Base-by-base conservation (phyloP, 2,329 filamentous ascomycete species). In the Trichoderma koningiopsis region DNA sequence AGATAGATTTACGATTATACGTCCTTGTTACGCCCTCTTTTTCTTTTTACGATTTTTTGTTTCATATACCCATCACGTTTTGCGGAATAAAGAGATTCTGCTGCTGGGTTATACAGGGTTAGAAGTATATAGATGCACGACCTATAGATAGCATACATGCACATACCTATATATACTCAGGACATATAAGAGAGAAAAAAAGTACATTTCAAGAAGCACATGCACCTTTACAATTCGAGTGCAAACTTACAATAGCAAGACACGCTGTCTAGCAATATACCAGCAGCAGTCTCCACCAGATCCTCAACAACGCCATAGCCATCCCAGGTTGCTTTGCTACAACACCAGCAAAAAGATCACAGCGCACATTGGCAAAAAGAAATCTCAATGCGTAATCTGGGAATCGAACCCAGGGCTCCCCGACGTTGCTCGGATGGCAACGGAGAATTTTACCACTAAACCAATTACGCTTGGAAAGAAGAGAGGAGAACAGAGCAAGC, bases 351-450 rank as follows among this genome's bases (percentile, higher is more conserved):
- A 56, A 86, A 58, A 67, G 35, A 19, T 16, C 24, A 35, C 11
- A 52, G 27, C 11, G 37, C 37, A 6, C 1, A 49, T 47, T 5
- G 31, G 43, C 65, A 53, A 64, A 68, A 53, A 37, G 4, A 56
- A 33, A 33, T 58, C 14, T 62, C 31, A 52, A 49, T 76, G 75
- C 75, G 75, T 76, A 70, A 76, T 76, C 75, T 76, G 75, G 75
- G 75, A 77, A 76, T 77, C 75, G 75, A 77, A 77, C 71, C 73
- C 76, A 77, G 76, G 75, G 76, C 75, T 76, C 76, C 75, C 75
- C 76, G 76, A 77, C 72, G 73, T 49, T 76, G 72, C 73, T 43
- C 72, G 71, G 37, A 74, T 75, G 74, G 74, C 74, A 75, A 75
- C 74, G 74, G 74, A 75, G 74, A 75, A 75, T 75, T 75, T 75